Evolutionary conservation across 1,139 yeast species (phyloP).

Genomic region (Nakaseomyces sp.): DNA sequence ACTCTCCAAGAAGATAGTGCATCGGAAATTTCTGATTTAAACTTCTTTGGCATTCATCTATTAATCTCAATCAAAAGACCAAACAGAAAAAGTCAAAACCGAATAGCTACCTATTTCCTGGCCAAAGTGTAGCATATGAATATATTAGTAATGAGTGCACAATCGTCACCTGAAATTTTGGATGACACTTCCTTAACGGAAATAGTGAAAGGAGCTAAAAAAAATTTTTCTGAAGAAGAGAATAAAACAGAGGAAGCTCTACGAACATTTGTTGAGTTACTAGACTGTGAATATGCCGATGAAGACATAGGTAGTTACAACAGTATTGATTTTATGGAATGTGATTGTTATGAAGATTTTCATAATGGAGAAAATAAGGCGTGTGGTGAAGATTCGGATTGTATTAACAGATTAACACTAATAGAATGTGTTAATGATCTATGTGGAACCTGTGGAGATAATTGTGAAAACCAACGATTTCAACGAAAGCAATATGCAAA

Average conservation of each 20-base stretch:
- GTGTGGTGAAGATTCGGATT: conserved; percentile 78
- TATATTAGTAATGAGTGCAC: too few relatives aligned
- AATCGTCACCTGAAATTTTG: too few relatives aligned
- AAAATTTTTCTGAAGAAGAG: conserved; percentile 38
- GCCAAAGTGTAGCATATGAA: too few relatives aligned
- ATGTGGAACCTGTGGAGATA: conserved; percentile 59
- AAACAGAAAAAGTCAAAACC: too few relatives aligned
- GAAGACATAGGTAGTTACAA: conserved; percentile 59
- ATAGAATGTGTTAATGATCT: conserved; percentile 80
- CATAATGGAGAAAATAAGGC: conserved; percentile 46
- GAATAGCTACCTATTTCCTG: too few relatives aligned
- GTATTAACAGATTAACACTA: conserved; percentile 85
- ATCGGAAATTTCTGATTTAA: too few relatives aligned
- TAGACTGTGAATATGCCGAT: conserved; percentile 51
- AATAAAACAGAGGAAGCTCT: conserved; percentile 69
- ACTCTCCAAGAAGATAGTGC: too few relatives aligned
- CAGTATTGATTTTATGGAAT: conserved; percentile 67
- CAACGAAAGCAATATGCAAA: conserved; percentile 65
- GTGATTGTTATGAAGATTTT: conserved; percentile 57
- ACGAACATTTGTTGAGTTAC: conserved; percentile 45
- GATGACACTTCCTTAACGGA: too few relatives aligned
- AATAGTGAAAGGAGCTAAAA: not conserved
- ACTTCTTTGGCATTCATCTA: too few relatives aligned
- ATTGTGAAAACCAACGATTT: conserved; percentile 82
- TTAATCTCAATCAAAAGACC: too few relatives aligned